Percentiles rank a stretch among this genome's conserved stretches.
Evolutionary conservation across 768 basidiomycete species (phyloP).

Genomic region (Tylopilus intermedius): DNA sequence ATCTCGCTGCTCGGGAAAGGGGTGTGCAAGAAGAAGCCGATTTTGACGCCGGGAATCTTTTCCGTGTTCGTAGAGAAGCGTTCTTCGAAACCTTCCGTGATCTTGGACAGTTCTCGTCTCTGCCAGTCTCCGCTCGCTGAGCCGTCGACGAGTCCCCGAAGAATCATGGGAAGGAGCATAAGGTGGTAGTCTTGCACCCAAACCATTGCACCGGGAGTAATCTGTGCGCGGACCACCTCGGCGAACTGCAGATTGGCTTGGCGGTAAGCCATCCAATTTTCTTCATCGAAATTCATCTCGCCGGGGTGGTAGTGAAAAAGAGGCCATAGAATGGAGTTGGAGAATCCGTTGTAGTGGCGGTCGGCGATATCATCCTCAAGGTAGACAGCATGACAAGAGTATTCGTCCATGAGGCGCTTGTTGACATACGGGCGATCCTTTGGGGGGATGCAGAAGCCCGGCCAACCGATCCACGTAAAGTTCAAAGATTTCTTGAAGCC

Average conservation of each 20-base stretch:
- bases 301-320: constrained; percentile 99
- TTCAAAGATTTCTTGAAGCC: constrained; percentile 98
- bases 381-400: constrained; percentile 96
- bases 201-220: constrained; percentile 86
- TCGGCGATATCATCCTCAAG: constrained; percentile 98
- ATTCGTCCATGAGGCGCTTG: constrained; percentile 89
- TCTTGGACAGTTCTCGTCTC: constrained; percentile 56
- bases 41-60: constrained; percentile 70
- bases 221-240: constrained; percentile 74
- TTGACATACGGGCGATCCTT: constrained; percentile 91
- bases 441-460: constrained; percentile 87
- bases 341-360: constrained; percentile 96
- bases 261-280: constrained; percentile 96
- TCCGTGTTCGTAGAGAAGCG: constrained; percentile 32
- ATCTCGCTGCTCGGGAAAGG: constrained; percentile 98
- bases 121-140: constrained; percentile 52
- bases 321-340: constrained; percentile 99
- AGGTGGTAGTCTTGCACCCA: constrained; percentile 99
- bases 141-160: constrained; percentile 86
- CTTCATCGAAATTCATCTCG: constrained; percentile 99
- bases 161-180: constrained; percentile 94
- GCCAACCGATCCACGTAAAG: constrained; percentile 98
- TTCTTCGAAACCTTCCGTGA: constrained; percentile 67
- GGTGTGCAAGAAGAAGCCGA: constrained; percentile 98
- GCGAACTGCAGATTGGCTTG: constrained; percentile 96